These are phyloP conservation scores for Volutella citrinella DNA, from an alignment of 2,329 filamentous ascomycete genomes.

Conservation along the genomic window DNA sequence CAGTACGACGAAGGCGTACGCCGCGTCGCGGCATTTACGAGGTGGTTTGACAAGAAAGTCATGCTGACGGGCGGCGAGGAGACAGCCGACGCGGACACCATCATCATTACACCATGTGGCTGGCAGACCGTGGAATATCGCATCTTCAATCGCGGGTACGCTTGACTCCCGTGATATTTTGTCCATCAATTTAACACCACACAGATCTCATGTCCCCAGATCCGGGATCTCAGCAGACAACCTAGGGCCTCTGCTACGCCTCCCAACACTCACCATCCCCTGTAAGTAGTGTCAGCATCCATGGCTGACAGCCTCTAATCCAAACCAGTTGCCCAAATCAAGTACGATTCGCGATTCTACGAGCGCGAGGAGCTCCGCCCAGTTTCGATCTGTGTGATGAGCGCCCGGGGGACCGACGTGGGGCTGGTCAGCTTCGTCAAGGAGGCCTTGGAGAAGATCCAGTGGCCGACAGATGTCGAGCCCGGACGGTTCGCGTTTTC, in stretches of 20 bases:
- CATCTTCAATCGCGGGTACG: conserved; percentile 23
- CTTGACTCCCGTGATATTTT: too few relatives aligned
- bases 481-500: conserved; percentile 27
- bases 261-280: conserved; percentile 32
- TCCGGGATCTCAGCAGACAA: conserved; percentile 26
- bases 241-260: conserved; percentile 28
- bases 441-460: conserved; percentile 23
- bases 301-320: conserved; percentile 10
- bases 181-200: too few relatives aligned
- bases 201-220: too few relatives aligned
- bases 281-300: conserved; percentile 25
- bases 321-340: conserved; percentile 26
- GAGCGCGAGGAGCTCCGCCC: conserved; percentile 26
- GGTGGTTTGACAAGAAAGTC: conserved; percentile 31
- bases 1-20: conserved; percentile 18
- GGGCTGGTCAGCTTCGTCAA: conserved; percentile 26
- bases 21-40: conserved; percentile 26
- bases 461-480: conserved; percentile 27
- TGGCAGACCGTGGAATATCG: conserved; percentile 20
- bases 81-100: conserved; percentile 16
- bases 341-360: conserved; percentile 29
- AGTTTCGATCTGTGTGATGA: conserved; percentile 29
- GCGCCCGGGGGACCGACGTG: conserved; percentile 23
- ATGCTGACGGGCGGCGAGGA: conserved; percentile 14
- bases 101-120: conserved; percentile 29